Percentiles rank a stretch among this genome's conserved stretches.
Conservation (phyloP, 345 rosid species). For the Hypericum perforatum region DNA sequence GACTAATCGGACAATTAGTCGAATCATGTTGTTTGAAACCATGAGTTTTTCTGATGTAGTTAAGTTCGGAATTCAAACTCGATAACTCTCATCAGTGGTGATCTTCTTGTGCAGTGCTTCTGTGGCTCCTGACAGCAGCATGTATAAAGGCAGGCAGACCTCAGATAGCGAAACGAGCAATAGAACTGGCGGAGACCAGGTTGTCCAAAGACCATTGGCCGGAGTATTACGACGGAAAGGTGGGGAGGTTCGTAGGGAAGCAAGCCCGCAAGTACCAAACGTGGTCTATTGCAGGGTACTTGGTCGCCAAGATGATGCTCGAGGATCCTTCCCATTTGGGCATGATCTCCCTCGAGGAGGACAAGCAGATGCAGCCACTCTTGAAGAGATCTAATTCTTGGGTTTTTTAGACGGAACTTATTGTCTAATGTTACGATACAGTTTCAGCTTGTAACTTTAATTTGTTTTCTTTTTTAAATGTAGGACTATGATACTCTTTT, state of each 20-base stretch:
- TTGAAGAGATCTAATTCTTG: constrained; percentile 1
- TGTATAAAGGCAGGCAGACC: background rate
- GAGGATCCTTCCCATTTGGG: constrained; percentile 4
- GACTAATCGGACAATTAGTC: no score
- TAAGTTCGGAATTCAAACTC: no score
- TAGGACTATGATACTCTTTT: no score
- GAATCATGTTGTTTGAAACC: no score
- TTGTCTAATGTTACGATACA: no score
- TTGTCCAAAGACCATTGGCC: constrained; percentile 2
- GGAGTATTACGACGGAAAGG: background rate
- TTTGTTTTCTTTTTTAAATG: no score
- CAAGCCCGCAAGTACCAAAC: constrained; percentile 1
- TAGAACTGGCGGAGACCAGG: background rate
- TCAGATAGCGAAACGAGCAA: background rate
- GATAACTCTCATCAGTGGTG: background rate
- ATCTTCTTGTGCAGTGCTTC: background rate
- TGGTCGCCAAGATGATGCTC: constrained; percentile 2
- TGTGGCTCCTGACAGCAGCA: constrained; percentile 3
- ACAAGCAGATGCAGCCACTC: constrained; percentile 1
- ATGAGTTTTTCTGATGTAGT: no score
- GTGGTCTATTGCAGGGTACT: background rate
- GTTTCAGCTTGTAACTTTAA: no score
- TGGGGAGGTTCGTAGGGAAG: background rate
- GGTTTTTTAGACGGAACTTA: background rate
- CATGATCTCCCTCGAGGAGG: background rate